Evolutionary conservation across 768 basidiomycete genomes (phyloP).

Genomic region (Mycena metata): DNA sequence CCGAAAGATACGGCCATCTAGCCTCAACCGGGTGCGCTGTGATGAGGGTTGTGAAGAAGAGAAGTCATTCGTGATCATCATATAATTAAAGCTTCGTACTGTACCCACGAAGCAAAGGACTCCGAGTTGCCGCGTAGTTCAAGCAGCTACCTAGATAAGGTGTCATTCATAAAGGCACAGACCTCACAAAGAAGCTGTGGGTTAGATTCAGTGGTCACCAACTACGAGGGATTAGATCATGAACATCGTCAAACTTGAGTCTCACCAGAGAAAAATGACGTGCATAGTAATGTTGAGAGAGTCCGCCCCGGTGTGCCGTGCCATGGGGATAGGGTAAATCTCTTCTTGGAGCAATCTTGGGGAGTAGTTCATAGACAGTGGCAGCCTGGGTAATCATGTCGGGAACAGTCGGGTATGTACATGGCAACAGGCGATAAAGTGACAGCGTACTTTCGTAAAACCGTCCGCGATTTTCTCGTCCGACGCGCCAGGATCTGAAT

Average conservation of each 20-base stretch:
- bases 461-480: slow-evolving; percentile 2
- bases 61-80: neutral
- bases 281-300: too few species aligned
- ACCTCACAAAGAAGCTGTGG: too few species aligned
- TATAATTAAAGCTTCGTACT: neutral
- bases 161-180: too few species aligned
- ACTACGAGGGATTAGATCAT: too few species aligned
- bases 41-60: neutral
- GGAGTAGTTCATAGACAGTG: neutral
- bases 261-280: too few species aligned
- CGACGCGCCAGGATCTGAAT: too few species aligned
- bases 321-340: neutral
- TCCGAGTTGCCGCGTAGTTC: neutral
- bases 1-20: slow-evolving; percentile 12
- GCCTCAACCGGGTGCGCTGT: slow-evolving; percentile 11
- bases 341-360: too few species aligned
- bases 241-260: too few species aligned
- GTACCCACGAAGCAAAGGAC: neutral
- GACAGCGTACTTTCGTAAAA: slow-evolving; percentile 1
- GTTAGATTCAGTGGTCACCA: too few species aligned
- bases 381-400: neutral
- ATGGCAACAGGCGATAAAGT: slow-evolving; percentile 12
- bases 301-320: too few species aligned
- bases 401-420: slow-evolving; percentile 10
- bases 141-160: too few species aligned